These are phyloP conservation scores for Craspedostauros australis DNA, from an alignment of 108 stramenopile genomes.

Conservation along the genomic window DNA sequence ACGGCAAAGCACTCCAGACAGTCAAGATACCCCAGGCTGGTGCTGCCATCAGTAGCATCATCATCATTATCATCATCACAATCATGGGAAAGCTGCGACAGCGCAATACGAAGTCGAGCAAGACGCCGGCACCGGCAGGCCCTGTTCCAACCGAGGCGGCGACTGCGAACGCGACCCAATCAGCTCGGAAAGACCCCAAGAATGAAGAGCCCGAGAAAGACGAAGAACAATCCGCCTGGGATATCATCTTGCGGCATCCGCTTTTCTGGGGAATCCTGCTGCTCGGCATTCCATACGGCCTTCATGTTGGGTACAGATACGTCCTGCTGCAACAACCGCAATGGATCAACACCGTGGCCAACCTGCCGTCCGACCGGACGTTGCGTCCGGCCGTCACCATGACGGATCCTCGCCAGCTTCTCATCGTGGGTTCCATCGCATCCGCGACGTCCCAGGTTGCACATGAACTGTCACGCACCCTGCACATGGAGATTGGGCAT, in stretches of 20 bases:
- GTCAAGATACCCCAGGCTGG: no score
- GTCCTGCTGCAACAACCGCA: conserved; percentile 8
- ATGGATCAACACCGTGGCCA: background rate
- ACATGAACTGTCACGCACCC: conserved; percentile 3
- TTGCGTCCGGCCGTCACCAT: conserved; percentile 34
- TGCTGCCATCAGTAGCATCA: no score
- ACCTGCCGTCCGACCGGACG: background rate
- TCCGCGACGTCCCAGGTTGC: conserved; percentile 20
- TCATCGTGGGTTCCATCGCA: conserved; percentile 51
- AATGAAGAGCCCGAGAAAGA: no score
- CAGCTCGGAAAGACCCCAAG: no score
- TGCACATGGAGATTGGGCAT: conserved; percentile 31
- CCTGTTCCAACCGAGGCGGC: no score
- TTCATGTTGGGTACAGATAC: background rate
- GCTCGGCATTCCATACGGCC: conserved; percentile 10
- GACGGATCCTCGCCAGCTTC: conserved; percentile 43
- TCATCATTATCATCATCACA: no score
- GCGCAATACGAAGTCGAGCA: no score
- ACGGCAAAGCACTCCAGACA: no score
- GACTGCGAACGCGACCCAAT: no score
- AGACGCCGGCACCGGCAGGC: no score
- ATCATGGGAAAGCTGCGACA: no score
- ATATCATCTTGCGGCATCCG: conserved; percentile 1
- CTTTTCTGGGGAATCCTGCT: conserved; percentile 1
- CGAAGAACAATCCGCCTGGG: no score